Evolutionary conservation across 495 filamentous ascomycete species (phyloP).

Genomic region (Daldinia caldariorum): DNA sequence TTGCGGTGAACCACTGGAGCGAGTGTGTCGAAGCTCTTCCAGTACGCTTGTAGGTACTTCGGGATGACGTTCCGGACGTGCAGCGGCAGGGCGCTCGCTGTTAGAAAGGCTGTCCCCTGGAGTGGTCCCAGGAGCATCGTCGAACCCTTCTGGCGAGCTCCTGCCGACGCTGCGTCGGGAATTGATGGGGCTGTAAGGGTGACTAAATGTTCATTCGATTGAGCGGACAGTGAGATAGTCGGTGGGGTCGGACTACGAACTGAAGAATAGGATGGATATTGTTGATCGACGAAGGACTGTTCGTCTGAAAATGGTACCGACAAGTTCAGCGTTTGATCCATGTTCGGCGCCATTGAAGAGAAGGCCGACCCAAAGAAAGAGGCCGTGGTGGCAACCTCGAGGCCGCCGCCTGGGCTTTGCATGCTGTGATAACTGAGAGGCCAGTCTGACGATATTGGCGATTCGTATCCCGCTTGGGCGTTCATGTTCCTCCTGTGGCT

Average conservation of each 20-base stretch:
- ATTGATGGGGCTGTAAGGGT: constrained; percentile 47
- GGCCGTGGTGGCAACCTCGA: constrained; percentile 44
- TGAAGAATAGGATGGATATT: constrained; percentile 46
- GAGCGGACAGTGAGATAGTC: constrained; percentile 53
- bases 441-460: constrained; percentile 44
- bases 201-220: constrained; percentile 53
- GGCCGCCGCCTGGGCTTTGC: constrained; percentile 39
- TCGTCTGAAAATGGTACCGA: constrained; percentile 43
- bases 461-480: constrained; percentile 27
- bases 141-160: constrained; percentile 51
- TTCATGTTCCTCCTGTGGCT: constrained; percentile 31
- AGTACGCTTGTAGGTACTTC: constrained; percentile 58
- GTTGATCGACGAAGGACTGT: constrained; percentile 37
- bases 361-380: constrained; percentile 38
- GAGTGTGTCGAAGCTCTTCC: constrained; percentile 54
- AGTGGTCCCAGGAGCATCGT: constrained; percentile 45
- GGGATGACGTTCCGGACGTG: constrained; percentile 50
- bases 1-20: constrained; percentile 57
- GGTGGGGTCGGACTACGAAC: constrained; percentile 57
- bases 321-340: constrained; percentile 39
- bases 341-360: constrained; percentile 33
- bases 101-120: constrained; percentile 46
- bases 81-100: constrained; percentile 48
- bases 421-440: constrained; percentile 32
- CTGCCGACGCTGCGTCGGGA: constrained; percentile 38